Evolutionary conservation across 805 yeast species (phyloP), one percentile per base, ranked within the genome.

Genomic region (Barnettozyma californica): DNA sequence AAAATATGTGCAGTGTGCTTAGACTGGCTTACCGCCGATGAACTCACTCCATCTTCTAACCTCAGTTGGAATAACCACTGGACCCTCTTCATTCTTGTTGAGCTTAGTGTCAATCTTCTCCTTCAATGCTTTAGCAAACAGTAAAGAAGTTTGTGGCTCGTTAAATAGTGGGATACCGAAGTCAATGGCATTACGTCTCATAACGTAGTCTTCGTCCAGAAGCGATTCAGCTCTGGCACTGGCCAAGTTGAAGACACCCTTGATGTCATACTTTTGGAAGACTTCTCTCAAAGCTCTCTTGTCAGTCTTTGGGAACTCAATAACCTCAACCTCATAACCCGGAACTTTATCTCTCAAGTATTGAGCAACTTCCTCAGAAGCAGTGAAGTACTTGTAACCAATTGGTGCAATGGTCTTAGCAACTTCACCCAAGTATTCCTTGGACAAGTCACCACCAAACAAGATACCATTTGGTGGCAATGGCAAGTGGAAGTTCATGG

Each of bases 171-270:
- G 97, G 62, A 92, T 84, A 52, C 87, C 98, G 67, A 94, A 94
- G 68, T 94, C 99, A 71, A 94, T 95, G 43, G 99, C 98, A 68
- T 94, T 94, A 75, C 99, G 85, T 76, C 99, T 85, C 99, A 94
- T 94, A 50, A 92, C 84, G 68, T 94, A 94, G 70, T 94, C 97
- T 68, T 86, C 84, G 64, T 94, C 97, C 55, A 80, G 68, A 55
- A 88, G 76, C 55, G 78, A 72, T 61, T 87, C 95, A 40, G 98
- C 99, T 66, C 97, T 81, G 39, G 87, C 85, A 59, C 76, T 76
- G 47, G 99, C 97, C 62, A 94, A 78, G 73, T 94, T 94, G 79
- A 92, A 83, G 16, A 94, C 99, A 54, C 90, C 84, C 54, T 83
- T 77, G 65, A 94, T 82, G 61, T 91, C 82, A 69, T 88, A 80